Conservation (phyloP, 495 filamentous ascomycete genomes). For the Podospora anserina region DNA sequence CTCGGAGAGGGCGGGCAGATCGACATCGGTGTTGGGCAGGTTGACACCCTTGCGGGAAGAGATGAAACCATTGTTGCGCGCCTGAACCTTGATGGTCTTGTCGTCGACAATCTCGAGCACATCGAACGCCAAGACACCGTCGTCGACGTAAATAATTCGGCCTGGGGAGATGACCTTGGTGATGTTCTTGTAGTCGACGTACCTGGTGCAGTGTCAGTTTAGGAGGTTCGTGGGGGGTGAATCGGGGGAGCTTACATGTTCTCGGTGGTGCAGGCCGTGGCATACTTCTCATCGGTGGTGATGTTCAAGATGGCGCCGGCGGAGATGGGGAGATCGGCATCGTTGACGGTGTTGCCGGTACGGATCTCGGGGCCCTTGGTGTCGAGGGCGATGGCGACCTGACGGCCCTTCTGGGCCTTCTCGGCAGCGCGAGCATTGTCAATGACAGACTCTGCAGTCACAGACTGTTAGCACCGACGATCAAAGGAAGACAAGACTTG, state of each 20-base stretch:
- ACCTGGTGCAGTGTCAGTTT: constrained; percentile 55
- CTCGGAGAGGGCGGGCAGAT: constrained; percentile 95
- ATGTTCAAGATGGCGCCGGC: constrained; percentile 84
- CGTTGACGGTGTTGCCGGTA: constrained; percentile 84
- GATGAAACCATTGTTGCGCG: constrained; percentile 96
- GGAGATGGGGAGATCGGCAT: constrained; percentile 82
- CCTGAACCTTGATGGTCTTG: constrained; percentile 77
- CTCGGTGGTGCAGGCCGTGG: constrained; percentile 72
- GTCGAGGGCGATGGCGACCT: constrained; percentile 93
- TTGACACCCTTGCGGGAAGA: constrained; percentile 98
- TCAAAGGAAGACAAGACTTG: not conserved
- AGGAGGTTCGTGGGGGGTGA: not conserved
- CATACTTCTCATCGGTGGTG: constrained; percentile 95
- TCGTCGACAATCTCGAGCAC: constrained; percentile 84
- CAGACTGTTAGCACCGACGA: constrained; percentile 13
- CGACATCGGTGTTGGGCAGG: constrained; percentile 96
- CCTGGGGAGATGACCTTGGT: constrained; percentile 94
- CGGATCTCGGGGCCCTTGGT: constrained; percentile 99
- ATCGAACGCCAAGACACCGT: constrained; percentile 93
- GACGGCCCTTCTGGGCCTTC: constrained; percentile 68
- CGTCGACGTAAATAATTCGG: constrained; percentile 96
- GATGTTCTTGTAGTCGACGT: constrained; percentile 99
- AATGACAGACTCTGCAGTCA: constrained; percentile 71
- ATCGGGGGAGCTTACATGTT: constrained; percentile 77
- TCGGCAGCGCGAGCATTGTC: constrained; percentile 89